Percentiles rank a stretch among this genome's conserved stretches.
Evolutionary conservation across 2,329 filamentous ascomycete genomes (phyloP).

Genomic region (Ophiostoma ulmi): DNA sequence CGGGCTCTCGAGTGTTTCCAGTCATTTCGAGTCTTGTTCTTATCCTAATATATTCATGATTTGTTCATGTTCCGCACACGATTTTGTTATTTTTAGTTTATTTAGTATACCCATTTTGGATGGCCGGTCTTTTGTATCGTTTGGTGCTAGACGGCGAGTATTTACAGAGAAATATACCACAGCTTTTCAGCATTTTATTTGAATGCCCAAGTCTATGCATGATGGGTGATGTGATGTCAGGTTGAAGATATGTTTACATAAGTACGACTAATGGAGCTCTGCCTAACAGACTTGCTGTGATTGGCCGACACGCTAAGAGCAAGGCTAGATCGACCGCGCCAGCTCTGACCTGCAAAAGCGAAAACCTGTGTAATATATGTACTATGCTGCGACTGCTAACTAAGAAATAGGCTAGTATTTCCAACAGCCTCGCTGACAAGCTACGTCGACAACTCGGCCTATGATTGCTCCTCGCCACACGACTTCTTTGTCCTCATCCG

Average conservation of each 20-base stretch:
- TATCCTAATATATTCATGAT: background rate
- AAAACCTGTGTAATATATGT: constrained; percentile 9
- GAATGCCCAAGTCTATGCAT: background rate
- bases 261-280: background rate
- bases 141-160: constrained; percentile 10
- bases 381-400: background rate
- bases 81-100: constrained; percentile 10
- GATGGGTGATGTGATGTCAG: background rate
- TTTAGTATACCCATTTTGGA: constrained; percentile 15
- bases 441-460: background rate
- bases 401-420: background rate
- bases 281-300: constrained; percentile 2
- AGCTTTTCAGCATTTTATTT: constrained; percentile 4
- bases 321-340: constrained; percentile 5
- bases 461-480: background rate
- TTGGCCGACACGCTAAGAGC: constrained; percentile 12
- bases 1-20: background rate
- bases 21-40: background rate
- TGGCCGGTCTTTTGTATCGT: constrained; percentile 7
- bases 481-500: background rate
- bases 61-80: constrained; percentile 8
- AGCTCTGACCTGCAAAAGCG: background rate
- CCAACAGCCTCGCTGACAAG: constrained; percentile 8
- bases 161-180: constrained; percentile 13
- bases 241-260: background rate